A percentile compares a stretch with the other conserved stretches of the same genome.
Conservation (phyloP, 140 eudicot species). For the Oenanthe javanica region DNA sequence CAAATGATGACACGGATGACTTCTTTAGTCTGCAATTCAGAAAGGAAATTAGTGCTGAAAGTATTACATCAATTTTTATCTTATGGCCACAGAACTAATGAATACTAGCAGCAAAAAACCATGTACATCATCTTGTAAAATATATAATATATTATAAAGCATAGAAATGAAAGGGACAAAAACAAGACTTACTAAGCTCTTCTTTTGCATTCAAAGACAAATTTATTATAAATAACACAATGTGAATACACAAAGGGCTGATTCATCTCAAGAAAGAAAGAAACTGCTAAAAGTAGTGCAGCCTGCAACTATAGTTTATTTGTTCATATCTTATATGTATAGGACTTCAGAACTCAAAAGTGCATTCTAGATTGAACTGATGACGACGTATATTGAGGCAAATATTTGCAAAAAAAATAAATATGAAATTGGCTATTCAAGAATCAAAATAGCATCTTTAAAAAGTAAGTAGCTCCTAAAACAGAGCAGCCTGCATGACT, state of each 20-base stretch:
- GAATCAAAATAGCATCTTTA: not conserved
- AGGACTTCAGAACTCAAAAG: not conserved
- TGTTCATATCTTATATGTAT: not conserved
- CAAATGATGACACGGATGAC: constrained; percentile 64
- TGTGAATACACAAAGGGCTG: not conserved
- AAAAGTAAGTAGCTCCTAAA: not conserved
- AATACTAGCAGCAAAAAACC: not conserved
- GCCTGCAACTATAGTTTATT: not conserved
- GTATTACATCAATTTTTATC: not conserved
- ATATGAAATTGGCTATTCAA: not conserved
- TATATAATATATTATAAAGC: not conserved
- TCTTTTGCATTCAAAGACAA: not conserved
- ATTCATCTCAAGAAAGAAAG: not conserved
- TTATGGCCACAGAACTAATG: not conserved
- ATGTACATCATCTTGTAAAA: not conserved
- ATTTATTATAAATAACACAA: not conserved
- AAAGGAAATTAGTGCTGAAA: not conserved
- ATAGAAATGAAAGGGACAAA: not conserved
- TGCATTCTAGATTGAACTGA: not conserved
- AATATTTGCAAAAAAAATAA: too few relatives aligned
- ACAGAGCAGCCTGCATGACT: not conserved
- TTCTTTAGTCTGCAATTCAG: constrained; percentile 55
- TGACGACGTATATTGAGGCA: not conserved
- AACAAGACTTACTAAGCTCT: not conserved
- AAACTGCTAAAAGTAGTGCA: not conserved